Base-by-base conservation (phyloP, 345 rosid species). In the Lepidium aucheri region DNA sequence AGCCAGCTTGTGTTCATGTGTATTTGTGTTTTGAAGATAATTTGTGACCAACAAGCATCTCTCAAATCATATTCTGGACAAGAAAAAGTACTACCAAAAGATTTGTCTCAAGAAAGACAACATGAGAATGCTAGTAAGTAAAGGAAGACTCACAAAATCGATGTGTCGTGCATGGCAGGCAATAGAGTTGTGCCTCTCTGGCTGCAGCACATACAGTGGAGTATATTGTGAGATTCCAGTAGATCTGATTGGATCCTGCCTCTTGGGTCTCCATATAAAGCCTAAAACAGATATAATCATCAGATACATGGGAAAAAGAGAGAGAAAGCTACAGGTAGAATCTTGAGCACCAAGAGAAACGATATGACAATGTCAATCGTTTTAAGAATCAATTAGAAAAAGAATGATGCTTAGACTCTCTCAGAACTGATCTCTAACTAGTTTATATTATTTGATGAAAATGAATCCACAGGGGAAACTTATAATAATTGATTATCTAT, bases 201-300 rank as follows among this genome's bases (percentile, higher is more conserved):
- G 26, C 67, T 65, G 80, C 97, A 94, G 78, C 98, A 93, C 63
- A 79, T 65, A 75, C 99, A 90, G 28, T 59, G 60, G 26, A 94
- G 80, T 53, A 79, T 82, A 51, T 59, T 80, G 67, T 77, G 79
- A 77, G 75, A 88, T 76, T 90, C 90, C 63, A 85, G 76, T 72
- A 88, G 90, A 84, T 94, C 97, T 42, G 85, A 77, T 60, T 94
- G 96, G 82, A 94, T 85, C 82, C 79, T 80, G 79, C 86, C 82
- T 81, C 97, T 78, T 9, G 96, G 87, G 52, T 90, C 97, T 72
- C 97, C 99, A 71, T 86, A 80, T 69, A 94, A 79, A 77, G 97
- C 89, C 98, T 87, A 38, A 70, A 42, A 58, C 49, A 57, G n/a
- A 60, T 58, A 56, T 51, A 51, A 50, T 52, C 35, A 65, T 28